Evolutionary conservation across 2,329 filamentous ascomycete species (phyloP), one percentile per base, ranked within the genome.

Genomic region (Colletotrichum salicis): DNA sequence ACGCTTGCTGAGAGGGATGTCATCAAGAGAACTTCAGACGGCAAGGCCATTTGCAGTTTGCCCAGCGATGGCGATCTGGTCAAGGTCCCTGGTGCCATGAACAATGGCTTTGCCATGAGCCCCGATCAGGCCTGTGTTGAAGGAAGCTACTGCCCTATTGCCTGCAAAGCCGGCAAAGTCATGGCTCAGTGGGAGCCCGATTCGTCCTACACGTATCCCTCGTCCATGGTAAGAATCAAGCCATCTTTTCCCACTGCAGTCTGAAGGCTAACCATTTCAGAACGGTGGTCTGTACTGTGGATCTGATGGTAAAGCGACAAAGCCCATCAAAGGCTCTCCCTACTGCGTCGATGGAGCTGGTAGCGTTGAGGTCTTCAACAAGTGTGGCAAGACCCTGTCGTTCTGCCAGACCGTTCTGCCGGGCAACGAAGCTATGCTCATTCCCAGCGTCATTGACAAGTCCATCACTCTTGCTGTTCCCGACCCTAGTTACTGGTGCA

Each of bases 321-420:
- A 94, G 82, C 92, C 93, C 3, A 95, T 95, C 79, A 85, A 89
- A 6, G 80, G 88, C 71, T 85, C 89, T 77, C 88, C 90, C 5
- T 92, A 93, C 82, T 96, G 93, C 80, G 88, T 92, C 61, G 84
- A 90, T 52, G 93, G 93, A 57, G 89, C 89, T 24, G 92, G 91
- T 55, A 79, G 89, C 8, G 86, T 95, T 65, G 84, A 86, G 68
- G 93, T 88, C 45, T 84, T 90, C 72, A 95, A 94, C 84, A 90
- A 91, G 75, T 89, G 87, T 73, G 87, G 88, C 56, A 83, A 84
- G 45, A 78, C 86, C 15, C 87, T 94, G 66, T 89, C 93, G 3
- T 94, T 93, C 82, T 95, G 93, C 81, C 93, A 95, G 82, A 95
- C 93, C 5, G 91, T 94, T 15, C 82, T 95, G 72, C 93, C 93